Percentiles rank a stretch among this genome's conserved stretches.
Evolutionary conservation across 805 yeast species (phyloP).

Genomic region (Candida ipomoeae): DNA sequence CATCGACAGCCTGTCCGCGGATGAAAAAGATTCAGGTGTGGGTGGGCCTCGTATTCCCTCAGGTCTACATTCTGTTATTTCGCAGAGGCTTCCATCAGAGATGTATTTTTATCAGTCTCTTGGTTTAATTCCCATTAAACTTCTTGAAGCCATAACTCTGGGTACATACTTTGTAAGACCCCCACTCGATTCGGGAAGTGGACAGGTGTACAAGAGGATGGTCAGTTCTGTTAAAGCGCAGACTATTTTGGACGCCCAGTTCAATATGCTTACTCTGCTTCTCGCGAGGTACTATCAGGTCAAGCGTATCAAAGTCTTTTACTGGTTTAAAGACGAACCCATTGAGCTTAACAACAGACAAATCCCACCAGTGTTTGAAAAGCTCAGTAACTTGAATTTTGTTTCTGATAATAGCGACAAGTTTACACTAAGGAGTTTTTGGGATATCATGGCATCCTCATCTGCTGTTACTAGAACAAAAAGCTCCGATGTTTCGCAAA

Average conservation of each 20-base stretch:
- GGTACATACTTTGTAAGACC: slow-evolving; percentile 61
- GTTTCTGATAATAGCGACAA: neutral
- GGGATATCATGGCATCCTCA: slow-evolving; percentile 17
- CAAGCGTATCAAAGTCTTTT: slow-evolving; percentile 52
- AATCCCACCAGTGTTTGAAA: slow-evolving; percentile 49
- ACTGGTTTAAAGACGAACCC: slow-evolving; percentile 49
- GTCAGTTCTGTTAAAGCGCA: slow-evolving; percentile 43
- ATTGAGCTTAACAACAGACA: slow-evolving; percentile 48
- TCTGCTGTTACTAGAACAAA: slow-evolving; percentile 3
- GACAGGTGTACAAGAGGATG: slow-evolving; percentile 55
- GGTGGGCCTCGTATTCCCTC: slow-evolving; percentile 50
- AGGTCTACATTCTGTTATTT: slow-evolving; percentile 76
- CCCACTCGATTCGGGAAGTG: slow-evolving; percentile 61
- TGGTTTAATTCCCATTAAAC: slow-evolving; percentile 63
- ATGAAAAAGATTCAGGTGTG: neutral
- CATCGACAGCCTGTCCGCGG: neutral
- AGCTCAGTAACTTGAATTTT: slow-evolving; percentile 13
- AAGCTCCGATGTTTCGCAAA: neutral
- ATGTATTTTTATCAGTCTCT: slow-evolving; percentile 73
- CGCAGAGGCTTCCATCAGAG: slow-evolving; percentile 84
- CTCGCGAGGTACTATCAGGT: slow-evolving; percentile 83
- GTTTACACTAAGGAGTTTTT: slow-evolving; percentile 27
- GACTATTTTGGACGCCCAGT: slow-evolving; percentile 54
- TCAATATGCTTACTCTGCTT: slow-evolving; percentile 65
- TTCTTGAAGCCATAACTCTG: slow-evolving; percentile 63